These are phyloP conservation scores for Diversispora eburnea DNA, from an alignment of 192 early-diverging fungal species.

Conservation along the genomic window DNA sequence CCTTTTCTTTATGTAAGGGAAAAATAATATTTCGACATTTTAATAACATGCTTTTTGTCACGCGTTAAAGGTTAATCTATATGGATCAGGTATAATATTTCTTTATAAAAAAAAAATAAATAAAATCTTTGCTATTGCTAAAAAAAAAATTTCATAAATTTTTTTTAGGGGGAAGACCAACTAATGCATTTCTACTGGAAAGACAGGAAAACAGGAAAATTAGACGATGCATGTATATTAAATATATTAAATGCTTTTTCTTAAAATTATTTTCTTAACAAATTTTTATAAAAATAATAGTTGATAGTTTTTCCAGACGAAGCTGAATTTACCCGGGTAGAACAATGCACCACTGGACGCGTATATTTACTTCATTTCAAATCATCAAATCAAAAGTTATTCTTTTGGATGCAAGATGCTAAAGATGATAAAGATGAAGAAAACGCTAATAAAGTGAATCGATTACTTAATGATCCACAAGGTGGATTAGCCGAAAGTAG, in stretches of 20 bases:
- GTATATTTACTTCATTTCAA: constrained; percentile 81
- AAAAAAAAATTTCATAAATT: constrained; percentile 28
- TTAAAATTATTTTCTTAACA: background rate
- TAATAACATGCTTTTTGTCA: background rate
- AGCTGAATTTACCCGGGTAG: constrained; percentile 55
- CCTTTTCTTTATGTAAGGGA: background rate
- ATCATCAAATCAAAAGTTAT: constrained; percentile 70
- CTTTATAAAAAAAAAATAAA: background rate
- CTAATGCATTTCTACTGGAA: constrained; percentile 82
- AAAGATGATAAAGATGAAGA: constrained; percentile 58
- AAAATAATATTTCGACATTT: background rate
- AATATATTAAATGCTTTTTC: background rate
- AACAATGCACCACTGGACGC: constrained; percentile 59
- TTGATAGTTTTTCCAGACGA: constrained; percentile 78
- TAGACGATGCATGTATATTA: constrained; percentile 43
- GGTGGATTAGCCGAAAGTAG: constrained; percentile 24
- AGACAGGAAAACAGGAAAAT: constrained; percentile 51
- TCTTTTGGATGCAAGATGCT: constrained; percentile 82
- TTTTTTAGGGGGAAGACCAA: constrained; percentile 56
- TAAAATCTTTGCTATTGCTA: no score
- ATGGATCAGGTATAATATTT: constrained; percentile 49
- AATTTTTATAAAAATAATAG: constrained; percentile 39
- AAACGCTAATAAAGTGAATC: constrained; percentile 55
- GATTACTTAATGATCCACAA: constrained; percentile 46
- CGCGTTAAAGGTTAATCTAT: constrained; percentile 46